phyloP scores from a whole-genome alignment of 352 stramenopile genomes.

The Globisporangium emineosum region DNA sequence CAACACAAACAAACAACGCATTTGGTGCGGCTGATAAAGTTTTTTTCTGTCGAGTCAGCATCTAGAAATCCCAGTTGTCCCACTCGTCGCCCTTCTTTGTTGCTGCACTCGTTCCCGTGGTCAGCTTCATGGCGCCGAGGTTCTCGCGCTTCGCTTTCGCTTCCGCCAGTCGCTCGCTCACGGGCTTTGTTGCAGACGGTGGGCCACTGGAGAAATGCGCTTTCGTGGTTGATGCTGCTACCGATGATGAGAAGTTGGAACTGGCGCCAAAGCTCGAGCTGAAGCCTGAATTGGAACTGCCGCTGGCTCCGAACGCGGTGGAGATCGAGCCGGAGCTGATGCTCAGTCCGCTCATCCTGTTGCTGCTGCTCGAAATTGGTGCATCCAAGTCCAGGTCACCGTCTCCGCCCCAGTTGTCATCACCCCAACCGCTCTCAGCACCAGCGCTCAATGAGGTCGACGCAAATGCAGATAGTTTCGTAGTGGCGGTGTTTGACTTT shows the following conservation, averaged over 20 bases:
- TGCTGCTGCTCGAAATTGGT: slow-evolving; percentile 7
- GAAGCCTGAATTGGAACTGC: slow-evolving; percentile 16
- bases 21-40: too few species aligned
- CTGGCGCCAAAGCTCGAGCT: slow-evolving; percentile 5
- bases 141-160: slow-evolving; percentile 52
- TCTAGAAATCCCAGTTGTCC: slow-evolving; percentile 80
- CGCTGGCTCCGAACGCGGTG: slow-evolving; percentile 14
- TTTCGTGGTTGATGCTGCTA: slow-evolving; percentile 9
- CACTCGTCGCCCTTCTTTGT: slow-evolving; percentile 57
- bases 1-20: not conserved
- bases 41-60: not conserved
- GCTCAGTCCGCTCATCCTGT: slow-evolving; percentile 2
- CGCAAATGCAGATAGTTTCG: slow-evolving; percentile 19
- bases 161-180: slow-evolving; percentile 52
- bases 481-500: slow-evolving; percentile 14
- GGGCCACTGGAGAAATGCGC: slow-evolving; percentile 12
- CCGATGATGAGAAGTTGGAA: slow-evolving; percentile 14
- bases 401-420: slow-evolving; percentile 68
- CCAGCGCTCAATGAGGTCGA: slow-evolving; percentile 25
- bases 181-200: slow-evolving; percentile 28
- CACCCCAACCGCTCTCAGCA: slow-evolving; percentile 40
- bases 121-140: slow-evolving; percentile 62
- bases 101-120: slow-evolving; percentile 13
- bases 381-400: slow-evolving; percentile 40
- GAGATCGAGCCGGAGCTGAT: not conserved